Percentiles rank a stretch among this genome's conserved stretches.
Conservation (phyloP, 768 basidiomycete species). For the Fibroporia radiculosa region DNA sequence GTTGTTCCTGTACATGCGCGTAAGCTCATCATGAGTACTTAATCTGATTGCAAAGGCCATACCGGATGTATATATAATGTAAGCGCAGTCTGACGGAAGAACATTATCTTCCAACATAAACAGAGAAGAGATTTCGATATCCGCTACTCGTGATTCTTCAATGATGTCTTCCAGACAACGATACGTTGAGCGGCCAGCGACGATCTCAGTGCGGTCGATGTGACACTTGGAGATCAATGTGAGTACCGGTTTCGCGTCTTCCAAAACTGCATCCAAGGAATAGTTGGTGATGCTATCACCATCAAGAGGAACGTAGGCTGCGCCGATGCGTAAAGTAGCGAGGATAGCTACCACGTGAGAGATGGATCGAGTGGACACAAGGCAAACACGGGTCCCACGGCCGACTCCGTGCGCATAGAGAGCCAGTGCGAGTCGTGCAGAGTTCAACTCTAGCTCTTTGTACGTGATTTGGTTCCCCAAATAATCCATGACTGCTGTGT, state of each 20-base stretch:
- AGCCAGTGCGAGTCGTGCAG: no score
- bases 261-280: constrained; percentile 42
- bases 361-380: constrained; percentile 48
- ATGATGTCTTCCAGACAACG: constrained; percentile 17
- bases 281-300: constrained; percentile 50
- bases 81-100: constrained; percentile 33
- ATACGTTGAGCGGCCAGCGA: constrained; percentile 5
- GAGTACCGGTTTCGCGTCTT: constrained; percentile 35
- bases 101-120: constrained; percentile 22
- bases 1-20: constrained; percentile 34
- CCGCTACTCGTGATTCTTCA: constrained; percentile 4
- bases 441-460: no score
- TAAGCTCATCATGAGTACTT: neutral
- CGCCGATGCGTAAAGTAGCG: constrained; percentile 49
- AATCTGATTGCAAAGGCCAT: constrained; percentile 7
- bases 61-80: constrained; percentile 60
- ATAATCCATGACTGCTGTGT: no score
- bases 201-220: constrained; percentile 13
- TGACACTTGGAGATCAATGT: constrained; percentile 32
- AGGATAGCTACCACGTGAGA: constrained; percentile 46
- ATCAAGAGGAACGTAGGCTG: constrained; percentile 52
- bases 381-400: constrained; percentile 47
- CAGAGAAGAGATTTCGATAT: neutral
- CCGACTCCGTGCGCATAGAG: no score
- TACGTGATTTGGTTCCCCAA: no score